phyloP scores from a whole-genome alignment of 306 rosid species.

The Medicago lupulina region DNA sequence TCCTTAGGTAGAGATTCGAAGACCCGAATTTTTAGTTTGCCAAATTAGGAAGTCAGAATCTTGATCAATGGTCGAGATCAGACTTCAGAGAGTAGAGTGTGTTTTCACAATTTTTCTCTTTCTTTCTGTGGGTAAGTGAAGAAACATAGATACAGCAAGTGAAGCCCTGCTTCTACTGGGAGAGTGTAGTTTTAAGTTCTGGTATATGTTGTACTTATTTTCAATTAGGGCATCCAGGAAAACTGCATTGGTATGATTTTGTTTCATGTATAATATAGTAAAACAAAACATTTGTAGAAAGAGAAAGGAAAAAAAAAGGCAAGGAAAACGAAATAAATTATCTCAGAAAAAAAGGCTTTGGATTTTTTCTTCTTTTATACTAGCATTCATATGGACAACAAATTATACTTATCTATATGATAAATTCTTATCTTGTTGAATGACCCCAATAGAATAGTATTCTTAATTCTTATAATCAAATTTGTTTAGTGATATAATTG shows the following conservation, averaged over 20 bases:
- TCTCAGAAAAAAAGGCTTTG: no score
- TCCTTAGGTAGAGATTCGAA: not conserved
- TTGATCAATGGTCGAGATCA: not conserved
- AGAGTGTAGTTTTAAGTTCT: not conserved
- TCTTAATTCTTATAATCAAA: no score
- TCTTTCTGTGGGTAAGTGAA: not conserved
- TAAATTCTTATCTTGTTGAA: no score
- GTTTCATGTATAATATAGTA: not conserved
- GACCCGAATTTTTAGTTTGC: not conserved
- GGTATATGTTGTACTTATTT: not conserved
- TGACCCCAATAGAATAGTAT: no score
- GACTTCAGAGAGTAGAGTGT: not conserved
- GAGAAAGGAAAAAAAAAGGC: not conserved
- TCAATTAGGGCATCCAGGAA: not conserved
- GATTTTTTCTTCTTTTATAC: no score
- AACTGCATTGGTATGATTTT: not conserved
- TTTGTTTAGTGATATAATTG: no score
- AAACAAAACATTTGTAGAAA: not conserved
- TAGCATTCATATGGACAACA: no score
- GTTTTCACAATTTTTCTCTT: not conserved
- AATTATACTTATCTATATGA: no score
- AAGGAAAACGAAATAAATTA: no score
- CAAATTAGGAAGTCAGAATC: not conserved
- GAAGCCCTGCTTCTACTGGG: not conserved
- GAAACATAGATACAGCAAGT: not conserved